Conservation (phyloP, 75 land plant genomes). For the Selaginella tamariscina region DNA sequence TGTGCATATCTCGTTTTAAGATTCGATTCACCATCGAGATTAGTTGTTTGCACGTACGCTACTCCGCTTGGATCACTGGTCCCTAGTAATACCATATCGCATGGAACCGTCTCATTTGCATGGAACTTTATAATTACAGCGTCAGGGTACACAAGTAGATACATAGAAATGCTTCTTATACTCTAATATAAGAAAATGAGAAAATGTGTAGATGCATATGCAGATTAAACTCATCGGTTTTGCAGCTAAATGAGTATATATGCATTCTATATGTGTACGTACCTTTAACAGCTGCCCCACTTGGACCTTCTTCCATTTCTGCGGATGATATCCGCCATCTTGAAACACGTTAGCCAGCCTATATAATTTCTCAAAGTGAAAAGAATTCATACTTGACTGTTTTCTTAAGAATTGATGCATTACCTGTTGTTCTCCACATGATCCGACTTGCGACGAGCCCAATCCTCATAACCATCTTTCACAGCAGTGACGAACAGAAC, state of each 20-base stretch:
- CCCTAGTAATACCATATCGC: constrained; percentile 82
- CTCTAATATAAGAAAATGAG: no score
- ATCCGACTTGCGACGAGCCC: constrained; percentile 71
- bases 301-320: constrained; percentile 65
- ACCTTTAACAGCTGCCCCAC: constrained; percentile 88
- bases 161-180: no score
- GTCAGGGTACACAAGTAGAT: no score
- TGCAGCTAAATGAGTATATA: no score
- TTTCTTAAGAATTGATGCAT: no score
- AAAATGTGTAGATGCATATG: no score
- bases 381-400: no score
- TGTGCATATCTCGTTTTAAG: constrained; percentile 89
- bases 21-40: constrained; percentile 95
- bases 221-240: no score
- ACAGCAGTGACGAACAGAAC: constrained; percentile 77
- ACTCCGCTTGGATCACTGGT: constrained; percentile 89
- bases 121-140: no score
- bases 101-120: constrained; percentile 81
- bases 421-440: constrained; percentile 65
- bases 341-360: constrained; percentile 42
- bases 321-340: constrained; percentile 37
- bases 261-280: no score
- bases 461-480: constrained; percentile 96
- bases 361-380: no score
- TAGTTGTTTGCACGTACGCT: constrained; percentile 88